A percentile compares a stretch with the other conserved stretches of the same genome.
phyloP scores from a whole-genome alignment of 805 yeast genomes.

The Groenewaldozyma salmanticensis region DNA sequence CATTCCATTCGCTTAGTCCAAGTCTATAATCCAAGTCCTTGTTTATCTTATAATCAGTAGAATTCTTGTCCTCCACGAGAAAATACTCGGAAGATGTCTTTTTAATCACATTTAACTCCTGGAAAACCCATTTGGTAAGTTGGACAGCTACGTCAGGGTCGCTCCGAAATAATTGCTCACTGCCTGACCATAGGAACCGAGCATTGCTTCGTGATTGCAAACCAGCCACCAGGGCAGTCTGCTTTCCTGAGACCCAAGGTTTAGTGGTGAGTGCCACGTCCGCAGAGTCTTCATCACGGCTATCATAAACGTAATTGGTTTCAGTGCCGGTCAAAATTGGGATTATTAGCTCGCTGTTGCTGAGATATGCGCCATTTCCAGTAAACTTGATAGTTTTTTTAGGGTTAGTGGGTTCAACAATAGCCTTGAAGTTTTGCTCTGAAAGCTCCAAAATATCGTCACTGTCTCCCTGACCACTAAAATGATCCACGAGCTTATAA shows the following conservation, averaged over 20 bases:
- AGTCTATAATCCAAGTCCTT: conserved; percentile 54
- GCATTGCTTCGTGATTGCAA: conserved; percentile 72
- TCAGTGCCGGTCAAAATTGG: conserved; percentile 62
- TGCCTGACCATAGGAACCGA: conserved; percentile 76
- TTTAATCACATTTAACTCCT: conserved; percentile 53
- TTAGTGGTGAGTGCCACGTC: conserved; percentile 10
- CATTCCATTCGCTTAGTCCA: conserved; percentile 34
- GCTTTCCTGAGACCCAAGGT: conserved; percentile 74
- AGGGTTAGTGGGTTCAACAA: conserved; percentile 5
- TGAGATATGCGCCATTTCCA: conserved; percentile 62
- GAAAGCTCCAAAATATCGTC: conserved; percentile 21
- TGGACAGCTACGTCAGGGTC: conserved; percentile 15
- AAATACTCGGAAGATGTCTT: conserved; percentile 45
- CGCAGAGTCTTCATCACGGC: conserved; percentile 36
- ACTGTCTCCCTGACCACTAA: conserved; percentile 29
- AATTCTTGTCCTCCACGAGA: conserved; percentile 28
- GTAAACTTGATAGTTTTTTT: conserved; percentile 23
- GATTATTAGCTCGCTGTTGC: conserved; percentile 56
- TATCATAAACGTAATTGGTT: conserved; percentile 49
- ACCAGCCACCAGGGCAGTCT: conserved; percentile 65
- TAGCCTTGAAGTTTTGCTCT: conserved; percentile 9
- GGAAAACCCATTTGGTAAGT: conserved; percentile 66
- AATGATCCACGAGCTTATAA: conserved; percentile 56
- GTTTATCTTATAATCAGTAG: conserved; percentile 56
- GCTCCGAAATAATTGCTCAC: conserved; percentile 41